Percentiles rank a stretch among this genome's conserved stretches.
Conservation (phyloP, 768 basidiomycete genomes). For the Pleurotus tuoliensis region DNA sequence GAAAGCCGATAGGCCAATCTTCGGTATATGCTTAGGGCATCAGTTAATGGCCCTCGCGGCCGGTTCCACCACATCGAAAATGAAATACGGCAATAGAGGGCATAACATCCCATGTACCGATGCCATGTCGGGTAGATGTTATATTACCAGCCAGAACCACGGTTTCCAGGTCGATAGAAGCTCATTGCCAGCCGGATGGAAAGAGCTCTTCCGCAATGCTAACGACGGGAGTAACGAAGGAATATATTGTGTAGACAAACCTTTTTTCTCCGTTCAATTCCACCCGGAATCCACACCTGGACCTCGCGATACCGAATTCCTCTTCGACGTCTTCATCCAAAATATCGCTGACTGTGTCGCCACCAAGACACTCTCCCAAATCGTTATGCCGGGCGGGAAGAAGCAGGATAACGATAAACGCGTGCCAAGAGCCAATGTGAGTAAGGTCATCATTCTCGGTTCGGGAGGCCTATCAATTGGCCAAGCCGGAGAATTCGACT, state of each 20-base stretch:
- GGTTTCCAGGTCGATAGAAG: constrained; percentile 89
- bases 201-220: constrained; percentile 92
- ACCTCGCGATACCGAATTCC: constrained; percentile 96
- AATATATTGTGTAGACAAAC: constrained; percentile 88
- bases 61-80: constrained; percentile 93
- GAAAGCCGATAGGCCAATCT: constrained; percentile 80
- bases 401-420: constrained; percentile 79
- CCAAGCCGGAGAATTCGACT: constrained; percentile 99
- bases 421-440: constrained; percentile 70
- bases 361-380: constrained; percentile 50
- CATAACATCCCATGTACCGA: constrained; percentile 99
- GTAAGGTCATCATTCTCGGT: constrained; percentile 94
- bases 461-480: constrained; percentile 98
- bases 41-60: constrained; percentile 94
- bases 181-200: constrained; percentile 82
- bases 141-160: constrained; percentile 99
- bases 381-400: constrained; percentile 73
- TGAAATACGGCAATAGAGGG: constrained; percentile 99
- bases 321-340: constrained; percentile 96
- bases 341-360: constrained; percentile 73
- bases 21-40: constrained; percentile 98
- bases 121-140: constrained; percentile 90
- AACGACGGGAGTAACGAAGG: constrained; percentile 98
- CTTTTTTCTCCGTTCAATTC: constrained; percentile 99
- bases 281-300: constrained; percentile 97